Percentiles rank a stretch among this genome's conserved stretches.
Conservation (phyloP, 2,329 filamentous ascomycete genomes). For the Scytalidium lignicola region DNA sequence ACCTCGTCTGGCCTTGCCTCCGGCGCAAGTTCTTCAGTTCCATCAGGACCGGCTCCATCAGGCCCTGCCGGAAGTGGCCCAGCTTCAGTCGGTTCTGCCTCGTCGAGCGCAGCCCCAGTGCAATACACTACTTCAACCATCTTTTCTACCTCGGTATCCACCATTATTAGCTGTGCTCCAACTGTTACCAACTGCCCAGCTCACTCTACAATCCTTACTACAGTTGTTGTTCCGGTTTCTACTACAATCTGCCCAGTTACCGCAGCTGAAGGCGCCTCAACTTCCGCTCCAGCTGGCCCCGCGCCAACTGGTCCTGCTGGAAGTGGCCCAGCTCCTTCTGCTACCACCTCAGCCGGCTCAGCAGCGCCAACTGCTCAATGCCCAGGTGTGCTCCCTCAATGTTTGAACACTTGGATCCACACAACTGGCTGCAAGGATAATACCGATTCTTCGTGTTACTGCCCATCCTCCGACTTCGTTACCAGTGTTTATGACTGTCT, state of each 20-base stretch:
- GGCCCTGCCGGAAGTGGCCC: not conserved
- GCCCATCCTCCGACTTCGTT: slow-evolving; percentile 71
- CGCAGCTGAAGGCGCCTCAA: slow-evolving; percentile 10
- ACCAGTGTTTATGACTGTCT: slow-evolving; percentile 77
- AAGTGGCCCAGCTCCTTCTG: slow-evolving; percentile 3
- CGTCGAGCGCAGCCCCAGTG: slow-evolving; percentile 5
- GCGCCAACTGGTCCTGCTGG: not conserved
- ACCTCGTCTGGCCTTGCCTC: slow-evolving; percentile 7
- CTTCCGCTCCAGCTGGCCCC: slow-evolving; percentile 1
- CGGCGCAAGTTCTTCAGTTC: slow-evolving; percentile 1
- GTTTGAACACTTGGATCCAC: slow-evolving; percentile 86
- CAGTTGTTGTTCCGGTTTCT: slow-evolving; percentile 11
- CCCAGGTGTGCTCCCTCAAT: slow-evolving; percentile 74
- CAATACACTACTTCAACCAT: slow-evolving; percentile 35
- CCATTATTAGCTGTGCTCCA: slow-evolving; percentile 45
- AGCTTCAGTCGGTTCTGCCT: no score
- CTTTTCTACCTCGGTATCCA: slow-evolving; percentile 44
- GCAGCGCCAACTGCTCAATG: slow-evolving; percentile 35
- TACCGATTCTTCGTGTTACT: slow-evolving; percentile 81
- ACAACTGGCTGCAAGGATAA: slow-evolving; percentile 74
- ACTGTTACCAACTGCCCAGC: slow-evolving; percentile 46
- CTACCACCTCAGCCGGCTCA: slow-evolving; percentile 16
- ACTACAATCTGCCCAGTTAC: slow-evolving; percentile 26
- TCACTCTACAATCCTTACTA: slow-evolving; percentile 11
- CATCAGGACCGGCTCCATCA: slow-evolving; percentile 1